These are phyloP conservation scores for Fusarium miscanthi DNA, from an alignment of 2,329 filamentous ascomycete genomes.

Conservation along the genomic window DNA sequence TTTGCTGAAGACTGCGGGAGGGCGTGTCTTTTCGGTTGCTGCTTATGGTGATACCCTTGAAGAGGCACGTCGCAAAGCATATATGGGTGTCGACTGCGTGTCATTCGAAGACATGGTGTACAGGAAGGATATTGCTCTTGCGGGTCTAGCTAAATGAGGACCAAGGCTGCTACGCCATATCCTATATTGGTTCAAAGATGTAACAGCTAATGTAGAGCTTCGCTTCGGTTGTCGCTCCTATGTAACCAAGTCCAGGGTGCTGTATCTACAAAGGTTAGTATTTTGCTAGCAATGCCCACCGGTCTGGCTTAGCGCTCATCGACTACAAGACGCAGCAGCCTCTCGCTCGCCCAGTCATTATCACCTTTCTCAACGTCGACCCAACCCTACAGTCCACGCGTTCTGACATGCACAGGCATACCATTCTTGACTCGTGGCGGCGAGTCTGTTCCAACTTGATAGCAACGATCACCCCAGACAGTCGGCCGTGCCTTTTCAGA, in stretches of 20 bases:
- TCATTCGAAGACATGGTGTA: conserved; percentile 86
- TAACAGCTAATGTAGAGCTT: background rate
- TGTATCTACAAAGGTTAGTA: background rate
- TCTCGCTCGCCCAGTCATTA: background rate
- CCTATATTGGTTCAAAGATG: background rate
- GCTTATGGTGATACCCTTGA: conserved; percentile 74
- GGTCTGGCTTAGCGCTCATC: too few relatives aligned
- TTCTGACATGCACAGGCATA: conserved; percentile 52
- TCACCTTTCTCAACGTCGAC: background rate
- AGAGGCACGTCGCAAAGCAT: conserved; percentile 82
- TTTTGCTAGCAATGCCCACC: background rate
- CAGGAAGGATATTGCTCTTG: conserved; percentile 81
- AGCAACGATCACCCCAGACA: conserved; percentile 36
- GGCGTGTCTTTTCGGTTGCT: conserved; percentile 86
- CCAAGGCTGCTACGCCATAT: background rate
- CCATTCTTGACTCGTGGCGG: conserved; percentile 50
- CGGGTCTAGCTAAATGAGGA: background rate
- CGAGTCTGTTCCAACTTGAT: conserved; percentile 54
- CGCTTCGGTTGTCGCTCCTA: background rate
- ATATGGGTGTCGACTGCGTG: conserved; percentile 75
- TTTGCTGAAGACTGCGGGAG: conserved; percentile 77
- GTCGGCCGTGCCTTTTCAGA: conserved; percentile 45
- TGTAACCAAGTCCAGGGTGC: background rate
- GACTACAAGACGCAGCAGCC: background rate
- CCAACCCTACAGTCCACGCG: background rate